phyloP scores from a whole-genome alignment of 129 eudicot genomes.

The Centrapalus pauciflorus region DNA sequence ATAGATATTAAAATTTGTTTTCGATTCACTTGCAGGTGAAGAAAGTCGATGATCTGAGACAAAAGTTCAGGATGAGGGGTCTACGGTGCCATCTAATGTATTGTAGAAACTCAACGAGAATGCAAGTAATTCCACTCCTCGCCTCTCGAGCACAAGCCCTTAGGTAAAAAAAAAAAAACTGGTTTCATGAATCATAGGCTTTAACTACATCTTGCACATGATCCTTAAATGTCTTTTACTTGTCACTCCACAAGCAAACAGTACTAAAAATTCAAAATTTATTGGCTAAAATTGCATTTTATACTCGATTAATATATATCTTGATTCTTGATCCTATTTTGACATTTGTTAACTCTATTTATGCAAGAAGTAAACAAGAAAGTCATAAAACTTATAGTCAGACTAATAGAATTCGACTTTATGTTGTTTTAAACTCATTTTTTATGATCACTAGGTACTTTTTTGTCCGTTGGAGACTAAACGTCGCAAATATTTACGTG shows the following conservation, averaged over 20 bases:
- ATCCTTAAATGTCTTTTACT: neutral
- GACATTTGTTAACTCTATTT: neutral
- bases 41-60: constrained; percentile 86
- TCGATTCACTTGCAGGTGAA: constrained; percentile 44
- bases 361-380: neutral
- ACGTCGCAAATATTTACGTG: constrained; percentile 83
- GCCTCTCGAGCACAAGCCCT: constrained; percentile 97
- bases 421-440: too few species aligned
- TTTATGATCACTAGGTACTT: constrained; percentile 45
- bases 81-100: constrained; percentile 89
- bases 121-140: constrained; percentile 86
- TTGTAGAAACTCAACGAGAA: constrained; percentile 80
- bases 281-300: too few species aligned
- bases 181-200: neutral
- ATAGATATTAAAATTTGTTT: neutral
- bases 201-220: neutral
- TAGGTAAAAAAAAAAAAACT: constrained; percentile 61
- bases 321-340: neutral
- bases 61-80: constrained; percentile 90
- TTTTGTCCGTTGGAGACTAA: constrained; percentile 88
- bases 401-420: neutral
- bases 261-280: too few species aligned
- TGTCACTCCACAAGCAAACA: too few species aligned
- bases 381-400: constrained; percentile 1
- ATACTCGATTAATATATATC: too few species aligned